Conservation (phyloP, 768 basidiomycete species). For the Macrolepiota dolichaula region DNA sequence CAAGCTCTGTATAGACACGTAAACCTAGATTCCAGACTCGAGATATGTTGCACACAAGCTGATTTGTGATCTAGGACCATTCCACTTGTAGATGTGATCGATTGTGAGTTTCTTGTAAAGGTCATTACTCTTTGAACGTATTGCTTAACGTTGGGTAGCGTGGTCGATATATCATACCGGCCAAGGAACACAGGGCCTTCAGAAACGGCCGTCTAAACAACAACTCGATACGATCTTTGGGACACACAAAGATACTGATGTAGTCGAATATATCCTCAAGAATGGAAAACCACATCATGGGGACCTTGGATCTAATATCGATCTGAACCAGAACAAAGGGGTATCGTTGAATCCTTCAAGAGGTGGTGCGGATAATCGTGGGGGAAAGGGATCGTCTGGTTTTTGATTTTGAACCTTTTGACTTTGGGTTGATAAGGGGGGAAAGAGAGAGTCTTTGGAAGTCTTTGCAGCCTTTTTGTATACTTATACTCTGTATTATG, state of each 20-base stretch:
- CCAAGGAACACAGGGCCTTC: slow-evolving; percentile 77
- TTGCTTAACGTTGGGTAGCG: slow-evolving; percentile 34
- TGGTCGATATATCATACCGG: slow-evolving; percentile 67
- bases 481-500: neutral
- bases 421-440: neutral
- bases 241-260: slow-evolving; percentile 61
- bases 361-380: slow-evolving; percentile 33
- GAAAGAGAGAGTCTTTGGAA: neutral
- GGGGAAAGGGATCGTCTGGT: slow-evolving; percentile 28
- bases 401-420: neutral
- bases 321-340: neutral
- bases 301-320: slow-evolving; percentile 25
- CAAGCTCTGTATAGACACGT: slow-evolving; percentile 56
- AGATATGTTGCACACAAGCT: slow-evolving; percentile 6
- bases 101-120: slow-evolving; percentile 65
- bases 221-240: slow-evolving; percentile 75
- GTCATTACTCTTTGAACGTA: neutral
- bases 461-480: too few relatives aligned
- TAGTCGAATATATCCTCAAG: slow-evolving; percentile 54
- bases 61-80: slow-evolving; percentile 46
- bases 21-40: slow-evolving; percentile 26
- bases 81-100: slow-evolving; percentile 74
- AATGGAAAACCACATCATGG: slow-evolving; percentile 57
- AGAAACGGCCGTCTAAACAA: slow-evolving; percentile 76
- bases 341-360: slow-evolving; percentile 20